Base-by-base conservation (phyloP, 495 filamentous ascomycete genomes). In the Hypoxylon rickii region DNA sequence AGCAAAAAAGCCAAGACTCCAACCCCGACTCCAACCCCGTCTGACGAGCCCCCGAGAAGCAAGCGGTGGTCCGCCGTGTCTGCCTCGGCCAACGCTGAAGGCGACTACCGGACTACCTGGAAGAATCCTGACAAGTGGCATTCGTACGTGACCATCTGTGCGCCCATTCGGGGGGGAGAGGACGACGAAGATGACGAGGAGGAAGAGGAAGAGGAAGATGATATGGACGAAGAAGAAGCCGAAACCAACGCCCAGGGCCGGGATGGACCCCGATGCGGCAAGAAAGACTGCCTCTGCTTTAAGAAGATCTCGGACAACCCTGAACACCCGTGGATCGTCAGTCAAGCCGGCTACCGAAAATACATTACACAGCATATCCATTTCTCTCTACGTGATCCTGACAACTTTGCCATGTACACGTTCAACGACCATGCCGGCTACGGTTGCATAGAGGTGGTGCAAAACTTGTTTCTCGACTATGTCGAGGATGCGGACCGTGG, bases 21-120 rank as follows among this genome's bases (percentile, higher is more conserved):
- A 48, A 31, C 58, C 22, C 52, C 58, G 45, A 46, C 50, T 2
- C 6, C 40, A 10, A 29, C 24, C 10, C 24, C 4, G 10, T 31
- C 26, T 6, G 33, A 57, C 32, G 33, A 49, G 20, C 61, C 63
- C 21, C 62, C 66, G 16, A 52, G 60, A 17, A 70, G 53, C 61
- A 58, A 63, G 38, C 73, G 74, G 15, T 78, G 76, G 76, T 55
- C 69, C 8, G 44, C 54, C 11, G 45, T 76, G 2, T 77, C 75
- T 1, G 67, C 26, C 32, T 79, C 76, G 3, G 74, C 64, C 19
- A 79, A 80, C 44, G 53, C 59, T 18, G 69, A 76, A 20, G 19
- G 22, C 0, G 42, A 58, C 11, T 77, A 76, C 54, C 55, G 61
- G 38, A 45, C 56, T 2, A 37, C 29, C 2, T 64, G 48, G 32